Percentiles rank a stretch among this genome's conserved stretches.
Conservation (phyloP, 768 basidiomycete species). For the Rhodotorula kratochvilovae region DNA sequence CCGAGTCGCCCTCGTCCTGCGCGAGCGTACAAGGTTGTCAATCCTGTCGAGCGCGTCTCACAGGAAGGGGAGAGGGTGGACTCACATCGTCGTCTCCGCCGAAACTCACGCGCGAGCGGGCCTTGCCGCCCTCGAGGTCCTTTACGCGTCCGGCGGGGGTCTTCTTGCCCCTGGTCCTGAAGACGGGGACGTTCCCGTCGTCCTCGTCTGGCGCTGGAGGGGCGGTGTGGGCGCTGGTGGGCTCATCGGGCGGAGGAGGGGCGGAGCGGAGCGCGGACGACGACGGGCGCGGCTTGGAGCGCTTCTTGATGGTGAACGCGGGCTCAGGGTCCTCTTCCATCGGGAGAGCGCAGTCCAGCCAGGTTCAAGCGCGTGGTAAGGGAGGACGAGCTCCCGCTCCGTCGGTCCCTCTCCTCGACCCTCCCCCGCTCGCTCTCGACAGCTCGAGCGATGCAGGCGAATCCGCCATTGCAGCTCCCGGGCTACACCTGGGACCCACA, state of each 20-base stretch:
- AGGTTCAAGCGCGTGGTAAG: background rate
- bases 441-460: background rate
- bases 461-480: slow-evolving; percentile 12
- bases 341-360: background rate
- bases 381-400: background rate
- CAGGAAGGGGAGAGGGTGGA: too few species aligned
- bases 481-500: slow-evolving; percentile 21
- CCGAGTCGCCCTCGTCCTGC: slow-evolving; percentile 11
- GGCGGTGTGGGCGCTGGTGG: background rate
- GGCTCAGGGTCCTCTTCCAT: slow-evolving; percentile 6
- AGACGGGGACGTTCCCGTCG: slow-evolving; percentile 26
- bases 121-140: slow-evolving; percentile 6
- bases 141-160: slow-evolving; percentile 21
- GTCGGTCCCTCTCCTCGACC: background rate
- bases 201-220: background rate
- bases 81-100: slow-evolving; percentile 7
- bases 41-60: too few species aligned
- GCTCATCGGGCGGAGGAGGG: slow-evolving; percentile 5
- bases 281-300: slow-evolving; percentile 11
- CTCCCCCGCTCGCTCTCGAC: background rate
- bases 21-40: background rate
- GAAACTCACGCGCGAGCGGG: slow-evolving; percentile 19
- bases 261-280: background rate
- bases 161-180: slow-evolving; percentile 31
- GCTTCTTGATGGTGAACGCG: slow-evolving; percentile 19